phyloP scores from a whole-genome alignment of 495 filamentous ascomycete species.

The Ascodesmis nigricans region DNA sequence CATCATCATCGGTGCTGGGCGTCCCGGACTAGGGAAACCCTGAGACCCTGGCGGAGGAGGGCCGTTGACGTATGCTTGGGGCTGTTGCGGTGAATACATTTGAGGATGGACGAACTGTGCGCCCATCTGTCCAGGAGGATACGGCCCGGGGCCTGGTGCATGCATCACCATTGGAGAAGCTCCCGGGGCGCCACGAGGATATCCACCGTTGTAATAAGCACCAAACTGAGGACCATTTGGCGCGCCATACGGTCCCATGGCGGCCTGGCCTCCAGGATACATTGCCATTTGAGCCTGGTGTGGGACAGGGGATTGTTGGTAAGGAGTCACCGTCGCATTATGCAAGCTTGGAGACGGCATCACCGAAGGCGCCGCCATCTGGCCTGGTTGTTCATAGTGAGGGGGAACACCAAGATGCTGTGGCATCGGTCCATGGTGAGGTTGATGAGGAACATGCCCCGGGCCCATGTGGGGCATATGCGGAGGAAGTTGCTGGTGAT shows the following conservation, averaged over 20 bases:
- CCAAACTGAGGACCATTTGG: conserved; percentile 27
- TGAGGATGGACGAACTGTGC: conserved; percentile 27
- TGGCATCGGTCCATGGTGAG: conserved; percentile 21
- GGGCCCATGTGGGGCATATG: conserved; percentile 28
- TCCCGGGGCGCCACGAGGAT: conserved; percentile 28
- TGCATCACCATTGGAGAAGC: conserved; percentile 46
- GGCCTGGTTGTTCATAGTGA: conserved; percentile 42
- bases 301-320: conserved; percentile 31
- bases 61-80: conserved; percentile 37
- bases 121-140: conserved; percentile 29
- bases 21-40: conserved; percentile 42
- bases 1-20: conserved; percentile 49
- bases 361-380: conserved; percentile 40
- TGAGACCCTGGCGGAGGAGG: conserved; percentile 32
- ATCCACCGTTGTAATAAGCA: conserved; percentile 26
- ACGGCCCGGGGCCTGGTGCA: conserved; percentile 30
- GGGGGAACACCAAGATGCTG: conserved; percentile 30
- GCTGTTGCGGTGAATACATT: conserved; percentile 46
- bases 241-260: conserved; percentile 34
- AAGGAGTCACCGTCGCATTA: conserved; percentile 33
- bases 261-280: conserved; percentile 33
- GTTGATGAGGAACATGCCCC: conserved; percentile 29
- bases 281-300: conserved; percentile 33
- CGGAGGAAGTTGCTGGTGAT: conserved; percentile 38
- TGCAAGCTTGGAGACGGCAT: conserved; percentile 44